Base-by-base conservation (phyloP, 768 basidiomycete genomes). In the Cyathus striatus region DNA sequence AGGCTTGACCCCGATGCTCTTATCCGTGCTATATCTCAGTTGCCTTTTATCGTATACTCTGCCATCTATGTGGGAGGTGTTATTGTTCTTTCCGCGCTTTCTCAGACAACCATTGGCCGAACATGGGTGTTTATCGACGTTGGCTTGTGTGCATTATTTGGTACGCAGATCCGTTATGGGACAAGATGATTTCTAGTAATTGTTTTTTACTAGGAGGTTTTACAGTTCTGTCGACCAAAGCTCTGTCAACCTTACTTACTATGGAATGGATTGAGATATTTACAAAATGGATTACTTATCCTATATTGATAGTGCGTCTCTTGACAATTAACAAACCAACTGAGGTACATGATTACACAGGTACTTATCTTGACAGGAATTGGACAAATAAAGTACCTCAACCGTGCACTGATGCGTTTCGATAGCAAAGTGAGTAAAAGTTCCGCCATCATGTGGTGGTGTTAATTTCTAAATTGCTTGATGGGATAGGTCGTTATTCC, bases 171-270 rank as follows among this genome's bases (percentile, higher is more conserved):
- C n/a, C n/a, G n/a, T n/a, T n/a, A n/a, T n/a, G n/a, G n/a, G n/a
- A n/a, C n/a, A n/a, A n/a, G n/a, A n/a, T n/a, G n/a, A n/a, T n/a
- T n/a, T n/a, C n/a, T n/a, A 23, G 27, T 33, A 25, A 21, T 18
- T n/a, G n/a, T 36, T 10, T 9, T 36, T 18, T 36, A 27, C 44
- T 30, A 89, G 89, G 90, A n/a, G 91, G 89, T 3, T 97, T 92
- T 61, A 95, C 94, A 3, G 95, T 98, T 0, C 70, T 99, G 2
- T 80, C 89, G 1, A 97, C 95, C 6, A 98, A 99, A 57, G 95
- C 89, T 0, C 61, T 95, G 33, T 93, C 92, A 12, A 90, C 86
- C 0, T 69, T 99, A 17, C 65, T 98, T 37, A 90, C 90, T 22
- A 68, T 80, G 50, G 70, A 86, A 57, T 87, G 89, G 74, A 64